Evolutionary conservation across 768 basidiomycete species (phyloP).

Genomic region (Russula brevipes): DNA sequence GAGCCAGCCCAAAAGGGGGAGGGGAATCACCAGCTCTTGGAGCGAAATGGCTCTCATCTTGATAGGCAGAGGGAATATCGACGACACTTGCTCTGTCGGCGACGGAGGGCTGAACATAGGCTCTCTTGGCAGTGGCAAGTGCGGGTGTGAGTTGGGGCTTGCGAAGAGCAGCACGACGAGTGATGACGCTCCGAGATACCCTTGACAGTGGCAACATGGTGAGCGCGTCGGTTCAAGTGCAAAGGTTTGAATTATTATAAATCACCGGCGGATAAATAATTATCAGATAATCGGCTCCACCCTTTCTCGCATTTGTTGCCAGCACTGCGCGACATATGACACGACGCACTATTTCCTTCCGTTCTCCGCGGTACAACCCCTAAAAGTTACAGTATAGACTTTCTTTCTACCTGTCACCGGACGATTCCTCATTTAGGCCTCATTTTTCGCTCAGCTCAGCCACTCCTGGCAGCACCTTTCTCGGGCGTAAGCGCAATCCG

Average conservation of each 20-base stretch:
- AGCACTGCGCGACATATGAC: not conserved
- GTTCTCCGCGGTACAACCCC: not conserved
- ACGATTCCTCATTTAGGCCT: constrained; percentile 11
- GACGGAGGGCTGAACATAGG: constrained; percentile 76
- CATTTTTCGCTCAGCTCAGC: constrained; percentile 83
- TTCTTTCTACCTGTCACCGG: not conserved
- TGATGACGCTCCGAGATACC: constrained; percentile 38
- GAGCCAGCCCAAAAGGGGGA: not conserved
- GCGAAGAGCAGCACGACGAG: constrained; percentile 30
- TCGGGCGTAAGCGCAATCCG: constrained; percentile 24
- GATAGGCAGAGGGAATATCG: constrained; percentile 70
- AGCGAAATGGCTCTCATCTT: constrained; percentile 62
- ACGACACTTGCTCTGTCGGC: constrained; percentile 80
- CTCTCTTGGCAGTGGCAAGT: constrained; percentile 36
- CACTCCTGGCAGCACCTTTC: constrained; percentile 82
- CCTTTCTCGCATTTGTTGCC: not conserved
- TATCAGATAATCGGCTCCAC: constrained; percentile 23
- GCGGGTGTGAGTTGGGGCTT: constrained; percentile 26
- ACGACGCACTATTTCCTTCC: not conserved
- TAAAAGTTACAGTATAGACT: constrained; percentile 11
- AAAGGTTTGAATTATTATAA: not conserved
- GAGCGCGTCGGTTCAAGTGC: not conserved
- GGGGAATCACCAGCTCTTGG: constrained; percentile 56
- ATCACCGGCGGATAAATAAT: constrained; percentile 8
- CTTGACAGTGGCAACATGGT: constrained; percentile 60